Conservation (phyloP, 768 basidiomycete genomes). For the Dacryopinax primogenitus region DNA sequence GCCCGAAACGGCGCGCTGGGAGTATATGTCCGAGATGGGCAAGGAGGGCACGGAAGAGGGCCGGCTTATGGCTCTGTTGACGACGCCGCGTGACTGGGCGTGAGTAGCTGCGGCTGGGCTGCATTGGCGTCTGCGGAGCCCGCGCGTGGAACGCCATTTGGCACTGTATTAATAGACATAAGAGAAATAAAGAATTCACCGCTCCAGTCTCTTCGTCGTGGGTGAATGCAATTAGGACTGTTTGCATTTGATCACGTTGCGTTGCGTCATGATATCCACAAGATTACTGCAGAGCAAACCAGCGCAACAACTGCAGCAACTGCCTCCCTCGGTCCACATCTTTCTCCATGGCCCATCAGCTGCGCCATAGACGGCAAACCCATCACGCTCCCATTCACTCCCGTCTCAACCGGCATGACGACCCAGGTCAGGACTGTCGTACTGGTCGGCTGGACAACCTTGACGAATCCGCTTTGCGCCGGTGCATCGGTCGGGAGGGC, state of each 20-base stretch:
- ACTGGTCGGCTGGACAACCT: neutral
- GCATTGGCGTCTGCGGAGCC: neutral
- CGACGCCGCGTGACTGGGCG: constrained; percentile 53
- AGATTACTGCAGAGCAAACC: neutral
- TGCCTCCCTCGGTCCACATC: neutral
- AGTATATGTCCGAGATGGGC: constrained; percentile 72
- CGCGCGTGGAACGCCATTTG: neutral
- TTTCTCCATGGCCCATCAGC: neutral
- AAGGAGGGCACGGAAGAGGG: constrained; percentile 54
- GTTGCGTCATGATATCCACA: no score
- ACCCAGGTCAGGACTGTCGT: neutral
- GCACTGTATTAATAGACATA: neutral
- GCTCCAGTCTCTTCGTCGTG: no score
- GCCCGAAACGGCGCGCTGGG: constrained; percentile 79
- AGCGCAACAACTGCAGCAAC: neutral
- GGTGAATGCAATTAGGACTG: no score
- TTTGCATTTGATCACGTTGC: no score
- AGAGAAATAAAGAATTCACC: neutral
- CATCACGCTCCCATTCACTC: neutral
- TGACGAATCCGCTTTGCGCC: neutral
- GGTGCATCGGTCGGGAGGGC: neutral
- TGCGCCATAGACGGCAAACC: neutral
- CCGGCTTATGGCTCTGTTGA: constrained; percentile 47
- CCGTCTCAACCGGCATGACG: neutral
- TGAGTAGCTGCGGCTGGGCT: constrained; percentile 15